Conservation (phyloP, 306 rosid species). For the Acacia melanoxylon region DNA sequence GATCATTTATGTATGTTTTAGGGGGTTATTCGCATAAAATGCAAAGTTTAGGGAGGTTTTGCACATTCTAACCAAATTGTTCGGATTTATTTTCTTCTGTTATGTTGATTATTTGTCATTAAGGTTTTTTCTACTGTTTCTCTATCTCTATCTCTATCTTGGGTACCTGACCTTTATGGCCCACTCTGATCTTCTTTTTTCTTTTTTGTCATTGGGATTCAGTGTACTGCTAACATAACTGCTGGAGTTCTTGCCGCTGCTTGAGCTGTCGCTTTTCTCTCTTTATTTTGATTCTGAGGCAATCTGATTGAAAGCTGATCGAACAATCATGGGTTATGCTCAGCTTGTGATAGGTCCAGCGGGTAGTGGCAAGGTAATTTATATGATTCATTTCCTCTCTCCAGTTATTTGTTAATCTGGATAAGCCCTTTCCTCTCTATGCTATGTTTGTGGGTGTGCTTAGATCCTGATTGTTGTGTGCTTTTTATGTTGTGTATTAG, state of each 20-base stretch:
- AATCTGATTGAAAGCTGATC: neutral
- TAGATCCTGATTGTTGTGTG: constrained; percentile 16
- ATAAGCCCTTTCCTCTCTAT: neutral
- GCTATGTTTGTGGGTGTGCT: neutral
- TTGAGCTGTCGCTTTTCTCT: constrained; percentile 39
- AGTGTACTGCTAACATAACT: constrained; percentile 60
- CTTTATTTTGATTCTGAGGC: constrained; percentile 32
- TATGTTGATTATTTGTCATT: neutral
- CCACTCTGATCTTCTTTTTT: constrained; percentile 39
- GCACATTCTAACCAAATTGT: neutral
- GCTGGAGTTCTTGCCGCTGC: constrained; percentile 60
- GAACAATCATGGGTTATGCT: constrained; percentile 63
- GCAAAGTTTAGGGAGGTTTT: neutral
- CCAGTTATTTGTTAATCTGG: neutral
- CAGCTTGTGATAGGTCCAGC: constrained; percentile 88
- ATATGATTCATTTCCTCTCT: neutral
- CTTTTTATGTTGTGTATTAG: constrained; percentile 38
- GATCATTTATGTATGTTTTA: neutral
- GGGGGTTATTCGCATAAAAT: neutral
- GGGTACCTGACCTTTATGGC: constrained; percentile 45
- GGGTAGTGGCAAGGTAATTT: constrained; percentile 85
- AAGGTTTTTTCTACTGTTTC: constrained; percentile 43
- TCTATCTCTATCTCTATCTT: neutral
- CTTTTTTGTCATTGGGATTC: constrained; percentile 43
- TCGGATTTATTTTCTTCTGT: neutral